Evolutionary conservation across 2,329 filamentous ascomycete genomes (phyloP).

Genomic region (Raffaelea deltoideospora): DNA sequence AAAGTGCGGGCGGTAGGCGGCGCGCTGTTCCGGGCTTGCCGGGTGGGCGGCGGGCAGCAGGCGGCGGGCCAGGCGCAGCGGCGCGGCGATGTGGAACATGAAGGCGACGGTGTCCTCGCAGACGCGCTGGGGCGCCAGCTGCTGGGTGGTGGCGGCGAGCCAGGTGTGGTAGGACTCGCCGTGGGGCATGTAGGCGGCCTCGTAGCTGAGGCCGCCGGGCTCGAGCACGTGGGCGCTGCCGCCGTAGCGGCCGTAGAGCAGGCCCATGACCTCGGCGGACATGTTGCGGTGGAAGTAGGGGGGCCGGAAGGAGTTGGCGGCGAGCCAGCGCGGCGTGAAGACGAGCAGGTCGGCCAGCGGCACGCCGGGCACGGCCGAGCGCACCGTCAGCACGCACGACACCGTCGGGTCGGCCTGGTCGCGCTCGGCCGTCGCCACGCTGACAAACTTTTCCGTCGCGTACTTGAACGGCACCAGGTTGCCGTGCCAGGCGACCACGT

Average conservation of each 20-base stretch:
- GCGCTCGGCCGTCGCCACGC: constrained; percentile 34
- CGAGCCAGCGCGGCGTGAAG: constrained; percentile 52
- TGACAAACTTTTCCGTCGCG: constrained; percentile 40
- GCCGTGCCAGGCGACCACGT: constrained; percentile 55
- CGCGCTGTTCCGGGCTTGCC: constrained; percentile 1
- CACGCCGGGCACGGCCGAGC: constrained; percentile 34
- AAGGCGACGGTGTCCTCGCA: constrained; percentile 5
- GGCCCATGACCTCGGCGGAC: constrained; percentile 40
- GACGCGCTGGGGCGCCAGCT: constrained; percentile 3
- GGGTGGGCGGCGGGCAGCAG: background rate
- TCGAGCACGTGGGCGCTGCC: constrained; percentile 13
- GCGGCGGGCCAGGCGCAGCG: background rate
- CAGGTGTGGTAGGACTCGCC: constrained; percentile 18
- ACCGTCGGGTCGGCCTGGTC: constrained; percentile 55
- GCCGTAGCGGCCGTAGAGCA: constrained; percentile 24
- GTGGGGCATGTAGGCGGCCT: constrained; percentile 20
- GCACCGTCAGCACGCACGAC: constrained; percentile 49
- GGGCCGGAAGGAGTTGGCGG: constrained; percentile 46
- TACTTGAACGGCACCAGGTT: constrained; percentile 48
- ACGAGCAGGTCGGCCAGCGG: constrained; percentile 50
- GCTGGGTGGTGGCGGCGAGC: constrained; percentile 12
- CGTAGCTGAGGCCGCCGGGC: constrained; percentile 17
- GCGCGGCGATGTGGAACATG: constrained; percentile 8
- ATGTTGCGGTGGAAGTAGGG: constrained; percentile 52
- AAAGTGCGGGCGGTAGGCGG: constrained; percentile 3